phyloP scores from a whole-genome alignment of 2,329 filamentous ascomycete species.

The Magnaporthales sp. region DNA sequence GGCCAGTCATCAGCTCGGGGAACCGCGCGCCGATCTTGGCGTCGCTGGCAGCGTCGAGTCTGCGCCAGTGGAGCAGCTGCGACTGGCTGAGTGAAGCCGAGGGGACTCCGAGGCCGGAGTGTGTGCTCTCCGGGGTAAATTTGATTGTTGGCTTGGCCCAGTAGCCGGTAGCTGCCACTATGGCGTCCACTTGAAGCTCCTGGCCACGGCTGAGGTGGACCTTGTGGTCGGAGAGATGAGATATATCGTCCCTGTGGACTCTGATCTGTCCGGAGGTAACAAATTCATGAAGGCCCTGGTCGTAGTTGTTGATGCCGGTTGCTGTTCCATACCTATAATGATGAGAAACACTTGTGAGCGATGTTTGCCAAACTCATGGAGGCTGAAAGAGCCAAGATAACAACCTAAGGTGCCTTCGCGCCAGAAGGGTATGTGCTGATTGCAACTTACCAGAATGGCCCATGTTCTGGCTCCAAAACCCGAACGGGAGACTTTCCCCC shows the following conservation, averaged over 20 bases:
- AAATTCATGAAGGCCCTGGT: constrained; percentile 45
- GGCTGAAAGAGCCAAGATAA: too few relatives aligned
- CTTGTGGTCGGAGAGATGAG: constrained; percentile 30
- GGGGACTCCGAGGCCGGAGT: constrained; percentile 14
- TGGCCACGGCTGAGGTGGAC: constrained; percentile 39
- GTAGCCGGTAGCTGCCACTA: constrained; percentile 24
- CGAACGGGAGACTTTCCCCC: constrained; percentile 31
- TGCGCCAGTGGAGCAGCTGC: constrained; percentile 11
- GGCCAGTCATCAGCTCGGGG: constrained; percentile 10
- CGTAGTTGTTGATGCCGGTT: constrained; percentile 54
- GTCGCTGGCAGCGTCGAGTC: constrained; percentile 11
- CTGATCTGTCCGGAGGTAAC: constrained; percentile 43
- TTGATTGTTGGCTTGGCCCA: constrained; percentile 14
- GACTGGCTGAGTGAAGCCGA: constrained; percentile 9
- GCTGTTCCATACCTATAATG: constrained; percentile 41
- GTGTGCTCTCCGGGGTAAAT: constrained; percentile 12
- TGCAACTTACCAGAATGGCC: constrained; percentile 27
- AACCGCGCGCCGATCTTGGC: constrained; percentile 9
- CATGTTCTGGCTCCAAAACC: constrained; percentile 29
- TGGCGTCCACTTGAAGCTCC: constrained; percentile 33
- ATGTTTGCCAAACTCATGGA: too few relatives aligned
- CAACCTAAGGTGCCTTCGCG: too few relatives aligned
- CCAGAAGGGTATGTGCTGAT: too few relatives aligned
- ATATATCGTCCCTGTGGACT: constrained; percentile 46
- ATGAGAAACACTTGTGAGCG: not conserved